These are phyloP conservation scores for Colletotrichum limetticola DNA, from an alignment of 2,329 filamentous ascomycete species.

Conservation along the genomic window DNA sequence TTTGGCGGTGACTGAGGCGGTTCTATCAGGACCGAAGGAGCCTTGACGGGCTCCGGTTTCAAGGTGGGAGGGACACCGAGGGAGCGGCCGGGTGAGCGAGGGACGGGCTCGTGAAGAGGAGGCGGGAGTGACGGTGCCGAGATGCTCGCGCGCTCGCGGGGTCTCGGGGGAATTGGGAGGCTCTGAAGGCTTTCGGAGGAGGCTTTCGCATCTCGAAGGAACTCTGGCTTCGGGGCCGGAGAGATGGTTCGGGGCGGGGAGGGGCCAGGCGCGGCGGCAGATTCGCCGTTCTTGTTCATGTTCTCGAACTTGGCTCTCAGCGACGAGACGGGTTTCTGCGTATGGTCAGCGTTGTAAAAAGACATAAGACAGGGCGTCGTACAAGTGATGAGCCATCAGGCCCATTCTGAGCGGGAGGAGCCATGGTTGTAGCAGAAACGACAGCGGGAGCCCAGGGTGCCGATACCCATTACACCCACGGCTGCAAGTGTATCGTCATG, in stretches of 20 bases:
- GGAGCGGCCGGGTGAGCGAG: slow-evolving; percentile 49
- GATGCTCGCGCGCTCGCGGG: slow-evolving; percentile 35
- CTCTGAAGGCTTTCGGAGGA: slow-evolving; percentile 49
- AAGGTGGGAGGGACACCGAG: slow-evolving; percentile 55
- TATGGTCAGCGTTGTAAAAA: slow-evolving; percentile 40
- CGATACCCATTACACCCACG: slow-evolving; percentile 50
- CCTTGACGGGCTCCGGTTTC: slow-evolving; percentile 52
- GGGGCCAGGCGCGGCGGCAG: slow-evolving; percentile 39
- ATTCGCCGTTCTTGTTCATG: slow-evolving; percentile 65
- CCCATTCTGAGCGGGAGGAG: slow-evolving; percentile 62
- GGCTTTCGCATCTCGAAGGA: slow-evolving; percentile 53
- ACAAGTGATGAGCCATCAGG: slow-evolving; percentile 83
- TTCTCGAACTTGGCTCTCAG: slow-evolving; percentile 85
- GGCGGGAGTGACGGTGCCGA: slow-evolving; percentile 37
- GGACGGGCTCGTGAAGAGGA: slow-evolving; percentile 34
- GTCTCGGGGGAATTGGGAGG: slow-evolving; percentile 43
- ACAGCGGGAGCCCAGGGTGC: slow-evolving; percentile 43
- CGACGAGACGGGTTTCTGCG: slow-evolving; percentile 83
- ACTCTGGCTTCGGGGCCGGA: slow-evolving; percentile 54
- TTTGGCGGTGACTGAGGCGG: slow-evolving; percentile 78
- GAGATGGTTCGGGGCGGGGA: slow-evolving; percentile 47
- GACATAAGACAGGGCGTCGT: slow-evolving; percentile 44
- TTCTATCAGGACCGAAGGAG: slow-evolving; percentile 75
- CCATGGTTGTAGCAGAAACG: slow-evolving; percentile 43
- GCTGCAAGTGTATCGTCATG: slow-evolving; percentile 37